phyloP scores from a whole-genome alignment of 768 basidiomycete genomes.

The Pleurotus cornucopiae region DNA sequence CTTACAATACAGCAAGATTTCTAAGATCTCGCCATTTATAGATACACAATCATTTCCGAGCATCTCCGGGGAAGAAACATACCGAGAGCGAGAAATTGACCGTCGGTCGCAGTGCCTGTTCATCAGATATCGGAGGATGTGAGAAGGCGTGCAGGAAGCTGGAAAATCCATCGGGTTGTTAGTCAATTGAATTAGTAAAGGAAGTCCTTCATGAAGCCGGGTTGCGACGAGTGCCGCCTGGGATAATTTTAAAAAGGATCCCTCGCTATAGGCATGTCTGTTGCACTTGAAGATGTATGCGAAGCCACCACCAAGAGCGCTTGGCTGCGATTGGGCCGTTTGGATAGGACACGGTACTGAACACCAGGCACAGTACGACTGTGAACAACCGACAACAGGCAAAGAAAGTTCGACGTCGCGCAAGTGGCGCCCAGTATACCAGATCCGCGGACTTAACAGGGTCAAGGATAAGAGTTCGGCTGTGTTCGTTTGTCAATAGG shows the following conservation, averaged over 20 bases:
- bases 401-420: not conserved
- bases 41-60: constrained; percentile 4
- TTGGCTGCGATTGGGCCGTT: not conserved
- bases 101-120: not conserved
- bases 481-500: too few relatives aligned
- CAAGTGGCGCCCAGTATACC: not conserved
- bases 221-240: not conserved
- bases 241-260: too few relatives aligned
- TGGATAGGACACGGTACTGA: not conserved
- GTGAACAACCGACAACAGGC: not conserved
- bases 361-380: too few relatives aligned
- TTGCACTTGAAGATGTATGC: too few relatives aligned
- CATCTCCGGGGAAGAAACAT: constrained; percentile 8
- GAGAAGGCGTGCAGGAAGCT: not conserved
- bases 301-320: not conserved
- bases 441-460: constrained; percentile 5
- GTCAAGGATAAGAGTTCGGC: too few relatives aligned
- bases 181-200: not conserved
- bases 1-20: not conserved
- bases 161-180: not conserved
- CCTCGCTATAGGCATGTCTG: too few relatives aligned
- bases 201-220: not conserved
- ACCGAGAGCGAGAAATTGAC: not conserved
- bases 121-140: not conserved
- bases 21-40: constrained; percentile 1